Evolutionary conservation across 139 green algal genomes (phyloP), one percentile per base, ranked within the genome.

Genomic region (Ostreobium quekettii): DNA sequence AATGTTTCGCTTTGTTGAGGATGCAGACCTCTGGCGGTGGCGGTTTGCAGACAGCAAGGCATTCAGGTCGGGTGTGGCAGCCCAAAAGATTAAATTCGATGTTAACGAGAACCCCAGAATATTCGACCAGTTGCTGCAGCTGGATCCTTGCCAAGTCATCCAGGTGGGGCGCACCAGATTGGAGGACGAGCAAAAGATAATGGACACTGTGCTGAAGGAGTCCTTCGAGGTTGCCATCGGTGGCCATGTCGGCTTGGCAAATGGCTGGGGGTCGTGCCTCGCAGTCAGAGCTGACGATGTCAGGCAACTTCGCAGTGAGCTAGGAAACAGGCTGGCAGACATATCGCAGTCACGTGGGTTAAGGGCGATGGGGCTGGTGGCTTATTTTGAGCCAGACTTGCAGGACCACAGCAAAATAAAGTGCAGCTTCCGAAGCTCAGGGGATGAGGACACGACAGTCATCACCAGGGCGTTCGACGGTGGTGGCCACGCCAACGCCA

Each of bases 1-100:
- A n/a, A n/a, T 22, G 28, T 65, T 15, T 42, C 42, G 58, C 42
- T n/a, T 65, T 8, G 58, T 65, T 11, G 58, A 65, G 28, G 58
- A 65, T 39, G 42, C 58, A 42, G 58, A 65, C 47, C 26, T 65
- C 7, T 65, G 58, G 58, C 42, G 58, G n/a, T 36, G 42, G 22
- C 33, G 19, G 6, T 65, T 39, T 11, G 33, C 22, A 38, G 26
- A 65, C 6, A 65, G 33, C 33, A 32, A 5, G 28, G 24, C 26
- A 15, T 65, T 65, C 26, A 15, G 58, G 28, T 32, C 58, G 6
- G 58, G 58, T 11, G 24, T 65, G 26, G 7, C 4, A 15, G 11
- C 58, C 19, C 28, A 48, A 4, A 4, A 22, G 4, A 4, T 65
- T 4, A 15, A 37, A 15, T 65, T 11, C 4, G 58, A 65, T 65